Base-by-base conservation (phyloP, 2,329 filamentous ascomycete species). In the Corinectria fuckeliana region DNA sequence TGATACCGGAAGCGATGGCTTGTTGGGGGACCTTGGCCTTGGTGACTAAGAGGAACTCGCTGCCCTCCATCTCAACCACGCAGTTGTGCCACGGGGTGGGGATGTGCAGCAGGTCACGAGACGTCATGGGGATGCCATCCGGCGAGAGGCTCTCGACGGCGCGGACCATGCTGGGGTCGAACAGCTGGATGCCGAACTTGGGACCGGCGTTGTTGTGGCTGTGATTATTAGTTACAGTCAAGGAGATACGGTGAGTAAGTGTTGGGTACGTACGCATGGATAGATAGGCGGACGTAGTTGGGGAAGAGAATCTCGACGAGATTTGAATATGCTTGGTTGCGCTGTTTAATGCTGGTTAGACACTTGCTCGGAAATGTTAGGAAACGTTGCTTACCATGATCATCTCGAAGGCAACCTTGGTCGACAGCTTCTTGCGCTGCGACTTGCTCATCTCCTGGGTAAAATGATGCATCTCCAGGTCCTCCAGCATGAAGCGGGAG, bases 401-500 rank as follows among this genome's bases (percentile, higher is more conserved):
- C 73, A 75, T 75, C 62, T 75, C 72, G 14, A 73, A 71, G 2
- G 72, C 73, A 7, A 74, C 68, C 26, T 66, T 70, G 4, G 68
- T 44, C 10, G 72, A 69, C 11, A 70, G 67, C 53, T 72, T 75
- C 59, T 71, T 71, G 41, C 68, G 64, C 53, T 71, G 66, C 14
- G 66, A 74, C 13, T 67, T 70, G 30, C 63, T 71, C 57, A 71
- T 62, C 4, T 48, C 44, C n/a, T 56, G 59, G 5, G 71, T 71
- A 9, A 64, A 67, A 0, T 64, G 65, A 39, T 71, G 71, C 2
- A 62, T 63, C 26, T 69, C 65, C 5, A 74, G 62, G 52, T 76
- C 74, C 54, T 76, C 69, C 23, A 75, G 66, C 72, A 75, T 88
- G 41, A 91, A 77, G 34, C 86, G 84, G 21, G 87, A 88, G 70